These are phyloP conservation scores for Aspergillus saccharolyticus DNA, from an alignment of 495 filamentous ascomycete species.

Conservation along the genomic window DNA sequence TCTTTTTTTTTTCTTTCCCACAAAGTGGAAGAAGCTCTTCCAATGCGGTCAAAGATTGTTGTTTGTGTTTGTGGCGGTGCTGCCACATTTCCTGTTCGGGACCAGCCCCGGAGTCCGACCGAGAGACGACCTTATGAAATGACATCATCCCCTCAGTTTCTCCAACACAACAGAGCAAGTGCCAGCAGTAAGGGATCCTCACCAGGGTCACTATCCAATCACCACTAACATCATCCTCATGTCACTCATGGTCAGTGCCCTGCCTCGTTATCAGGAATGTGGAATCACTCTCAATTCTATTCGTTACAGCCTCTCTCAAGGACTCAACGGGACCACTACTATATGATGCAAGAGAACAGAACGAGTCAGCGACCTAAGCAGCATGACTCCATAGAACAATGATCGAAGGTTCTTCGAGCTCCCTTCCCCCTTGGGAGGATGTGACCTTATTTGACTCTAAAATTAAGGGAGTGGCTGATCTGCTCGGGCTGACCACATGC, in stretches of 20 bases:
- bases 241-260: neutral
- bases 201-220: neutral
- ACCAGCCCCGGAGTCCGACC: neutral
- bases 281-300: neutral
- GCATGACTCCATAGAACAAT: neutral
- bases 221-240: neutral
- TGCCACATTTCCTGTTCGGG: neutral
- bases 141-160: neutral
- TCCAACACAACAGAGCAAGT: neutral
- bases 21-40: neutral
- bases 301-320: too few species aligned
- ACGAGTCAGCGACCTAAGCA: neutral
- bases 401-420: neutral
- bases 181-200: neutral
- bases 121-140: neutral
- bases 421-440: neutral
- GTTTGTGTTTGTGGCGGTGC: slow-evolving; percentile 1
- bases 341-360: neutral
- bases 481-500: neutral
- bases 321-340: neutral
- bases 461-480: neutral
- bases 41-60: neutral
- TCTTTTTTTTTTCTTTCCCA: neutral
- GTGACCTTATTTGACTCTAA: neutral
- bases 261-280: neutral